Evolutionary conservation across 176 grass and related monocot species (phyloP).

Genomic region (Musa schizocarpa): DNA sequence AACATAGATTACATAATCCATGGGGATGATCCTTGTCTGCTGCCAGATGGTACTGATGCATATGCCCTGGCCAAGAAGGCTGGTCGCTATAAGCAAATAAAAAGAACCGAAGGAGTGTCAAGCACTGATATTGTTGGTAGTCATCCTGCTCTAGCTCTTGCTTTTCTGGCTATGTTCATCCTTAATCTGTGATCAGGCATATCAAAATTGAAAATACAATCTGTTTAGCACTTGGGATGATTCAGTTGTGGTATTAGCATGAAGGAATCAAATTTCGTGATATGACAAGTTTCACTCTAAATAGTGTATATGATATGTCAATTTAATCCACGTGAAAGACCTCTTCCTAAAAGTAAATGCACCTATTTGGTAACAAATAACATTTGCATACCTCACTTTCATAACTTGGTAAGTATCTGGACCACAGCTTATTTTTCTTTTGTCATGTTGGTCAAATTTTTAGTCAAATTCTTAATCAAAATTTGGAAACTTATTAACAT

Average conservation of each 20-base stretch:
- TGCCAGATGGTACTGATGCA: constrained; percentile 83
- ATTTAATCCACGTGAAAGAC: background rate
- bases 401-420: background rate
- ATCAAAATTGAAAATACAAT: background rate
- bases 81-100: constrained; percentile 95
- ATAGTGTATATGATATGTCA: too few species aligned
- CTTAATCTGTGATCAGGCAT: background rate
- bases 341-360: background rate
- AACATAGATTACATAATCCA: constrained; percentile 96
- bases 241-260: constrained; percentile 2
- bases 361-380: background rate
- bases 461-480: too few species aligned
- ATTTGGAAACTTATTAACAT: background rate
- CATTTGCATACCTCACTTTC: background rate
- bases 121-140: constrained; percentile 91
- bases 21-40: constrained; percentile 93
- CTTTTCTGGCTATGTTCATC: background rate
- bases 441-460: background rate
- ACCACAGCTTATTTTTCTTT: background rate
- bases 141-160: constrained; percentile 10
- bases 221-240: background rate
- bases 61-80: constrained; percentile 94
- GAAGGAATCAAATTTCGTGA: background rate
- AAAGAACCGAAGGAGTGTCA: constrained; percentile 88
- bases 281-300: too few species aligned